Conservation (phyloP, 83 land plant species). For the Larix sibirica region DNA sequence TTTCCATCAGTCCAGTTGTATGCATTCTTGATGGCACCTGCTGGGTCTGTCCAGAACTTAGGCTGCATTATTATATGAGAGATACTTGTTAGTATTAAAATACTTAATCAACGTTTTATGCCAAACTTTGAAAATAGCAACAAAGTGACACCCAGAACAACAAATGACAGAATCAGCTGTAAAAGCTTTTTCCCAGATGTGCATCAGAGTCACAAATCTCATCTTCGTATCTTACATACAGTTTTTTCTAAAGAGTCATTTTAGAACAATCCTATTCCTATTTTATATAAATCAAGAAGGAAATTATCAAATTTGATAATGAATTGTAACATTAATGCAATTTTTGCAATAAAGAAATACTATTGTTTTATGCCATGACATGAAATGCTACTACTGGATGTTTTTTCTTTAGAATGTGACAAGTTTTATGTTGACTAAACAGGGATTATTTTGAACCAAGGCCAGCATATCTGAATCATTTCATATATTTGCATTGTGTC, state of each 20-base stretch:
- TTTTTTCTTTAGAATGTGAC: too few relatives aligned
- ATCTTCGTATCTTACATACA: neutral
- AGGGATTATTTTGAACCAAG: too few relatives aligned
- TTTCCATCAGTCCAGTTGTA: slow-evolving; percentile 61
- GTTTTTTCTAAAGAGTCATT: neutral
- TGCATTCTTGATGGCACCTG: slow-evolving; percentile 63
- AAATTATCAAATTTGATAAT: too few relatives aligned
- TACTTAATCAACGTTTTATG: neutral
- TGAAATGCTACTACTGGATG: too few relatives aligned
- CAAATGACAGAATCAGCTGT: neutral
- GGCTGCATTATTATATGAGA: slow-evolving; percentile 43
- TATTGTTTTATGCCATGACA: too few relatives aligned
- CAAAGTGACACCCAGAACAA: neutral
- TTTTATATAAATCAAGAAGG: too few relatives aligned
- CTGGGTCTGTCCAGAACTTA: slow-evolving; percentile 65
- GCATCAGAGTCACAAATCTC: neutral
- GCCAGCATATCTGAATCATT: too few relatives aligned
- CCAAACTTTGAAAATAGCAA: neutral
- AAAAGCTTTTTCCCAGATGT: neutral
- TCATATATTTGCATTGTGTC: too few relatives aligned
- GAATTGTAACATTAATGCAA: too few relatives aligned
- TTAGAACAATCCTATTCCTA: neutral
- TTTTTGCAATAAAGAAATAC: too few relatives aligned
- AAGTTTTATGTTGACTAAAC: too few relatives aligned
- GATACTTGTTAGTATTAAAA: slow-evolving; percentile 3